Conservation (phyloP, 495 filamentous ascomycete genomes). For the Apodospora peruviana region DNA sequence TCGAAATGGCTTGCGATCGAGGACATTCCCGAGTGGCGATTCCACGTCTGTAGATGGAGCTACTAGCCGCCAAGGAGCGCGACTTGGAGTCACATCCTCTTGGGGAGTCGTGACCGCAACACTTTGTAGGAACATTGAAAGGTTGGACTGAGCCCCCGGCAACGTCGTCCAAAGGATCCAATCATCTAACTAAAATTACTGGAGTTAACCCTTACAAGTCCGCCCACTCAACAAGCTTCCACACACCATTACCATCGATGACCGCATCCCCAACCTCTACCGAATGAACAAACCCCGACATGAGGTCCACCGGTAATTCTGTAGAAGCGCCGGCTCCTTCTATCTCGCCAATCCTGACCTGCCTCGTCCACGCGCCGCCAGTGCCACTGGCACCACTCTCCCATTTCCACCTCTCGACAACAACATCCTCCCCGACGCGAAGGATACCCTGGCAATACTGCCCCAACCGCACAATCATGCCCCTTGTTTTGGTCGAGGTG, state of each 20-base stretch:
- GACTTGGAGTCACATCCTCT: too few relatives aligned
- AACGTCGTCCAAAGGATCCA: too few relatives aligned
- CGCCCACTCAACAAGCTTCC: conserved; percentile 22
- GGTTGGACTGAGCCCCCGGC: too few relatives aligned
- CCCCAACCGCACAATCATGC: conserved; percentile 44
- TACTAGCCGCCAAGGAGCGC: too few relatives aligned
- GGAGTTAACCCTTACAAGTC: too few relatives aligned
- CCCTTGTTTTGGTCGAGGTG: conserved; percentile 20
- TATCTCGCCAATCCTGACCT: conserved; percentile 11
- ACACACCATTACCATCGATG: conserved; percentile 8
- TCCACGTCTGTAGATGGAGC: too few relatives aligned
- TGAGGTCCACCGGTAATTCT: conserved; percentile 11
- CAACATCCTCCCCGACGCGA: conserved; percentile 29
- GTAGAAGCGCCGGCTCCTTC: too few relatives aligned
- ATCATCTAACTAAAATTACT: too few relatives aligned
- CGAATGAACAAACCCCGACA: conserved; percentile 7
- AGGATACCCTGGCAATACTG: conserved; percentile 42
- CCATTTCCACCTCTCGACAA: conserved; percentile 41
- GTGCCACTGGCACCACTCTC: conserved; percentile 1
- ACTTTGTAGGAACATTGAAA: too few relatives aligned
- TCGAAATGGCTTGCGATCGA: too few relatives aligned
- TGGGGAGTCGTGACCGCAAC: too few relatives aligned
- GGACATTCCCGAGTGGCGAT: too few relatives aligned
- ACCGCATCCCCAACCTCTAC: conserved; percentile 8
- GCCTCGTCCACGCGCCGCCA: conserved; percentile 9